phyloP scores from a whole-genome alignment of 352 stramenopile genomes.

The Globisporangium parvum region DNA sequence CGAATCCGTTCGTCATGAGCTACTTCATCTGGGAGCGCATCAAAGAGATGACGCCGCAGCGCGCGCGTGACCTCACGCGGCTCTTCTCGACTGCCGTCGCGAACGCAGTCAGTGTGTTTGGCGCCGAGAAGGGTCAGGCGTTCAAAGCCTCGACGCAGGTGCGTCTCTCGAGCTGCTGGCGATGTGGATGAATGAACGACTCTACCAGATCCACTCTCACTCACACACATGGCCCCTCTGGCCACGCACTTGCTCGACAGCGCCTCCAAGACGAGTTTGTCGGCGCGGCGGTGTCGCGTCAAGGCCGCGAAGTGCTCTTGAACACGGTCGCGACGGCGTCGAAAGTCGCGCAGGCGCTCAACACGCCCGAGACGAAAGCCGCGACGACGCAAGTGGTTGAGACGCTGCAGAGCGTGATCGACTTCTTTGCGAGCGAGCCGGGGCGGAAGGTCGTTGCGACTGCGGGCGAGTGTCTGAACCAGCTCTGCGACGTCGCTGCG shows the following conservation, averaged over 20 bases:
- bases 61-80: constrained; percentile 60
- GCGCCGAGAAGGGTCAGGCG: constrained; percentile 37
- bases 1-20: constrained; percentile 70
- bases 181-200: too few species aligned
- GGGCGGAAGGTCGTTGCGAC: constrained; percentile 54
- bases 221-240: not conserved
- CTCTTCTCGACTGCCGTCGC: constrained; percentile 46
- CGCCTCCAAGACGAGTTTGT: constrained; percentile 49
- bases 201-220: too few species aligned
- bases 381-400: constrained; percentile 55
- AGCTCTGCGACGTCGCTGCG: constrained; percentile 48
- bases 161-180: too few species aligned
- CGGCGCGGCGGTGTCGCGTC: constrained; percentile 35
- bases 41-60: constrained; percentile 70
- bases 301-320: constrained; percentile 54
- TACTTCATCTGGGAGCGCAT: constrained; percentile 65
- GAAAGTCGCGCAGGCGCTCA: constrained; percentile 64
- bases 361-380: constrained; percentile 62
- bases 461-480: constrained; percentile 38
- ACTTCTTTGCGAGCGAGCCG: constrained; percentile 65
- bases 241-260: not conserved
- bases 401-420: constrained; percentile 61
- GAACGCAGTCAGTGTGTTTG: constrained; percentile 50
- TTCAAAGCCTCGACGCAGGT: constrained; percentile 30
- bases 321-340: constrained; percentile 55